Evolutionary conservation across 257 asterid species (phyloP), one percentile per base, ranked within the genome.

Genomic region (Cynanchum wilfordii): DNA sequence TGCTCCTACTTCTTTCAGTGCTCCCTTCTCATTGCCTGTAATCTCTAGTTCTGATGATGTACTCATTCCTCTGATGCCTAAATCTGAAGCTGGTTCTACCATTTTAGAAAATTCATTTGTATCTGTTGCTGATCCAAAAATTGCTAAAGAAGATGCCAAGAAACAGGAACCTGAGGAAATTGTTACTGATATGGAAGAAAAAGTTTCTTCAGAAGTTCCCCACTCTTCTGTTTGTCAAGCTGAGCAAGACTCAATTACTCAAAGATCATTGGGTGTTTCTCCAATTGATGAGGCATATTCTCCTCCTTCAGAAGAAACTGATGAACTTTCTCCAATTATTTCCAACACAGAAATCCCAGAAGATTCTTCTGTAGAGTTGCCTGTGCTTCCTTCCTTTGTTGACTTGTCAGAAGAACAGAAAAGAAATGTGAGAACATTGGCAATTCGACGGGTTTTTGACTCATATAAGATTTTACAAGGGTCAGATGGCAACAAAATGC

Each of bases 291-390:
- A 87, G 77, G 85, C 87, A 52, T 89, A 88, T 88, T 95, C 97
- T 63, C 82, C 96, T 62, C 82, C 92, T 74, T 90, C 89, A 10
- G 84, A 84, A 78, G 99, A 95, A 82, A 72, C 78, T n/a, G 96
- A 87, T 65, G 86, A 87, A 81, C 85, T 74, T 66, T 72, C 79
- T 27, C 88, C 93, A 51, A 86, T 84, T 77, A 72, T 69, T 73
- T 79, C 89, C 70, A 80, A 76, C 79, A 56, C 47, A 30, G 94
- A 83, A 66, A 69, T 74, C 73, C 82, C 86, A 69, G 97, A 92
- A 75, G 81, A 79, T 74, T 68, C 79, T 70, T 81, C 81, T 65
- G 79, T 72, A 24, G 90, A 85, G 75, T 82, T 87, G 79, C 93
- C 96, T 19, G 74, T 72, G 71, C 84, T 89, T 83, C 97, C 92